Base-by-base conservation (phyloP, 164 flowering plant genomes). In the Litsea cubeba region DNA sequence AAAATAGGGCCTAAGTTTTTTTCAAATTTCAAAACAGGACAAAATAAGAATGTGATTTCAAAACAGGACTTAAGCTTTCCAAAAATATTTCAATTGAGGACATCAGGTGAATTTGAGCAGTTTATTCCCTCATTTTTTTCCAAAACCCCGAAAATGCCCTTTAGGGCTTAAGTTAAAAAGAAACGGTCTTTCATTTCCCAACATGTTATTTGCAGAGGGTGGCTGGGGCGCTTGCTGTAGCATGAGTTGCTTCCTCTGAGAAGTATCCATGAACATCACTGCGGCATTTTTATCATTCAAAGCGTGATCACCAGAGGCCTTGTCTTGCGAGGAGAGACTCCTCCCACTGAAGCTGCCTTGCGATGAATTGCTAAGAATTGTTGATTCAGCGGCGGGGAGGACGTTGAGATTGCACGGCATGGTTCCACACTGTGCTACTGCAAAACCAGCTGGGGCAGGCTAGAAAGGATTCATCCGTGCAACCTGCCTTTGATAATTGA, bases 381-480 rank as follows among this genome's bases (percentile, higher is more conserved):
- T 12, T 3, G 77, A 68, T 30, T 93, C 96, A 18, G 90, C 64
- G 0, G 92, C 68, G 0, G 95, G 91, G 70, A 89, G 73, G 49
- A 82, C 81, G 76, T 86, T 93, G 63, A 87, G 89, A 83, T 88
- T 90, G 82, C 86, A 82, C 3, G 89, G 82, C 78, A 90, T 96
- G 49, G 88, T 75, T 25, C 97, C 99, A 73, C 82, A 92, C 0
- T 89, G 40, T 20, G 95, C 75, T 1, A 95, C 74, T 1, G 89
- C 87, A 54, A 89, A 77, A 35, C 94, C 92, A 12, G 97, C 84
- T 12, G 90, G 85, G 0, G 89, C 83, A 11, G 91, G 85, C 97
- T 95, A 94, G 85, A 86, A 94, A 8, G 95, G 89, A 71, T 89
- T 91, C 90, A 90, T 88, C 88, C 91, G 89, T 18, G 87, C 77